These are phyloP conservation scores for Phaeosphaeria sp. DNA, from an alignment of 2,329 filamentous ascomycete species.

Conservation along the genomic window DNA sequence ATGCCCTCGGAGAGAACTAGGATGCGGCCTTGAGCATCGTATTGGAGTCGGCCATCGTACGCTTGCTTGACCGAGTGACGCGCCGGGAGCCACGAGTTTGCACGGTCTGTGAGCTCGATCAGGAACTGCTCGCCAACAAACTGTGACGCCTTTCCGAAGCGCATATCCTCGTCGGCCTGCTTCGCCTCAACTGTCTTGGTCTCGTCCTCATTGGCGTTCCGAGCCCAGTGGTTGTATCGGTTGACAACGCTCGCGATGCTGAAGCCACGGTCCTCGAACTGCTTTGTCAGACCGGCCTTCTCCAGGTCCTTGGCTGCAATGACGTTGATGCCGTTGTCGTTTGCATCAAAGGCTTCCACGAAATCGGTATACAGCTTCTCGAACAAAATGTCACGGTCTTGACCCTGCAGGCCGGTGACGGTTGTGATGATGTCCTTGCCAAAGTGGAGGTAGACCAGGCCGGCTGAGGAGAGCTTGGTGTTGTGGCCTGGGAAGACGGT, in stretches of 20 bases:
- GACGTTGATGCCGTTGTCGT: constrained; percentile 91
- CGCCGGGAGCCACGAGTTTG: constrained; percentile 83
- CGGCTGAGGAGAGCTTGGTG: constrained; percentile 93
- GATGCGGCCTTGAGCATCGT: constrained; percentile 77
- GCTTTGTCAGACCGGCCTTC: constrained; percentile 77
- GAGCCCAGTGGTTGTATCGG: constrained; percentile 72
- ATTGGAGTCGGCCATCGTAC: constrained; percentile 70
- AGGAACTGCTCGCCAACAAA: constrained; percentile 92
- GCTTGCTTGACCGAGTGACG: constrained; percentile 78
- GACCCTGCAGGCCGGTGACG: constrained; percentile 65
- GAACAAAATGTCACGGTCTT: constrained; percentile 78
- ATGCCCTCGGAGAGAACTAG: constrained; percentile 79
- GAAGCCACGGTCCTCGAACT: constrained; percentile 83
- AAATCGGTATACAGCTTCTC: constrained; percentile 92
- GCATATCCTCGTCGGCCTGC: constrained; percentile 79
- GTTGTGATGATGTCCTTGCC: constrained; percentile 81
- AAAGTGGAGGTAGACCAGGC: constrained; percentile 95
- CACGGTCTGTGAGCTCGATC: constrained; percentile 78
- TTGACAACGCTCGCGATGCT: constrained; percentile 88
- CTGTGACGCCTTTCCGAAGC: constrained; percentile 76
- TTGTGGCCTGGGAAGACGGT: constrained; percentile 81
- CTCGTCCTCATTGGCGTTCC: constrained; percentile 50
- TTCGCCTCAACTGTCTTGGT: constrained; percentile 47
- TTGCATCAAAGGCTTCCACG: constrained; percentile 93
- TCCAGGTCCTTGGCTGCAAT: constrained; percentile 76